Base-by-base conservation (phyloP, 176 grass and related monocot genomes). In the Phoenix roebelenii region DNA sequence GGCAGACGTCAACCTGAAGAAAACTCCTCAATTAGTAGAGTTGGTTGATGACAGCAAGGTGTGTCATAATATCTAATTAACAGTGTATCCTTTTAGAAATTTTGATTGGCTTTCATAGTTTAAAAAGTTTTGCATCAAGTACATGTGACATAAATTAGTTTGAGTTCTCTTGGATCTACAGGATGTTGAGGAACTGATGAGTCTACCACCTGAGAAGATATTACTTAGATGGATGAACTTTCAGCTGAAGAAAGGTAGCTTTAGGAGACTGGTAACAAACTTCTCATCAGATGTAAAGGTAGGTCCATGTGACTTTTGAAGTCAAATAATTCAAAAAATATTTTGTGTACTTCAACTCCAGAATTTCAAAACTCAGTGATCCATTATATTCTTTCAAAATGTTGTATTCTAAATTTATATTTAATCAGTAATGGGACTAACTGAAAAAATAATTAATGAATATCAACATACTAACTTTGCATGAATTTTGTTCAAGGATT, bases 221-320 rank as follows among this genome's bases (percentile, higher is more conserved):
- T 76, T 91, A 69, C 73, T 88, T 26, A 74, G 87, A 62, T 97
- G 92, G 92, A 88, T 97, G 87, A 97, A 97, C 75, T 97, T 97
- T 78, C 92, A 91, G 32, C 62, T 97, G 39, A 97, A 91, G 82
- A 97, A 91, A 85, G 87, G 84, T 59, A 84, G 87, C 66, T 82
- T 83, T 55, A 68, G 72, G 54, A 79, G 84, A 57, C 78, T 59
- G 54, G 68, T 91, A 60, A 67, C 84, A 52, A 97, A 91, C 64
- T 97, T 96, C 72, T 97, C 92, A 50, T 97, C 92, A 16, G 92
- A 97, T 77, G 80, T 88, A 65, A 90, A 97, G 72, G 92, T 96
- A 87, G 59, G 70, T 16, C 53, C 20, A 72, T 28, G 63, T 51
- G 7, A 80, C 48, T 56, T 14, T 44, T 12, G 14, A 44, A 44